Evolutionary conservation across 2,329 filamentous ascomycete species (phyloP).

Genomic region (Talaromyces sp.): DNA sequence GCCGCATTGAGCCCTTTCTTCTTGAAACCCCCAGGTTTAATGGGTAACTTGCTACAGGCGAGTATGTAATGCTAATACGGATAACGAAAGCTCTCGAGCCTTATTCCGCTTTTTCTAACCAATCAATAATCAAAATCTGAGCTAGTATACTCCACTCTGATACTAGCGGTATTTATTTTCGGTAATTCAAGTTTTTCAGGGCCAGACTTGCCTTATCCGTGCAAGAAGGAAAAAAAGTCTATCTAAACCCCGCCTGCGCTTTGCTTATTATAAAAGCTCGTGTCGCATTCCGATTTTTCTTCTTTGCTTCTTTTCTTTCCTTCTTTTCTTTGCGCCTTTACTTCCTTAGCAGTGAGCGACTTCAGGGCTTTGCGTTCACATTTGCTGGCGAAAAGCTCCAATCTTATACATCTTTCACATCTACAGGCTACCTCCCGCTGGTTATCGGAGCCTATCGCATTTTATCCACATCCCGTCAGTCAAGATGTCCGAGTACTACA

Average conservation of each 20-base stretch:
- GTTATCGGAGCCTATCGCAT: constrained; percentile 3
- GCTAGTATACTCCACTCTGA: not conserved
- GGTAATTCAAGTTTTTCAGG: not conserved
- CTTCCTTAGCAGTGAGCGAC: constrained; percentile 46
- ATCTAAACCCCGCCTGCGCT: constrained; percentile 12
- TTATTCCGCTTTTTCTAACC: not conserved
- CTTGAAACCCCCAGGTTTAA: too few species aligned
- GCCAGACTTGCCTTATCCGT: not conserved
- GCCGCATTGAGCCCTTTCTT: too few species aligned
- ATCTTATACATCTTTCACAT: not conserved
- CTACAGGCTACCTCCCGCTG: not conserved
- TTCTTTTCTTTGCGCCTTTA: constrained; percentile 13
- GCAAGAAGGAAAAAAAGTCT: constrained; percentile 1
- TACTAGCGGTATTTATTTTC: constrained; percentile 8
- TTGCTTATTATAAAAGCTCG: not conserved
- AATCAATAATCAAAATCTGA: not conserved
- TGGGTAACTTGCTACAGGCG: not conserved
- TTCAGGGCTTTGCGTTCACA: constrained; percentile 58
- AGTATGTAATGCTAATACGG: not conserved
- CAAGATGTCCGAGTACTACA: not conserved
- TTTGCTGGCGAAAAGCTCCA: constrained; percentile 47
- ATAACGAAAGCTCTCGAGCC: not conserved
- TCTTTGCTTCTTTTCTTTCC: not conserved
- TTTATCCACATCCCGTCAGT: constrained; percentile 17
- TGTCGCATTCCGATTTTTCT: not conserved